Evolutionary conservation across 176 grass and related monocot species (phyloP), one percentile per base, ranked within the genome.

Genomic region (Avena eriantha): DNA sequence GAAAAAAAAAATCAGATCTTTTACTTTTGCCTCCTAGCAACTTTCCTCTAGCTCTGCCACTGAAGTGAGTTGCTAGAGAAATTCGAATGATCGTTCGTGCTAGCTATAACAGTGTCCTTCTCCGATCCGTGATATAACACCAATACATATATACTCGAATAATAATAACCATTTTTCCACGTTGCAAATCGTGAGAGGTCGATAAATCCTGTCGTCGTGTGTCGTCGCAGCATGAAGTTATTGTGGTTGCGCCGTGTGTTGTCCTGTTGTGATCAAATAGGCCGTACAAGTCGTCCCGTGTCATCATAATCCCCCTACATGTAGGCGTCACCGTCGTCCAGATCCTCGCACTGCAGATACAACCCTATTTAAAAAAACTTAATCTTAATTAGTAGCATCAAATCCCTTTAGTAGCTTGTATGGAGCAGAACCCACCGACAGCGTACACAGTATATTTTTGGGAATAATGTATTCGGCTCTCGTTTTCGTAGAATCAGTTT

Each of bases 231-330:
- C 63, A 65, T 10, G 29, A 65, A 65, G 39, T 41, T 41, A 41
- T 41, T 41, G 39, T 5, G 39, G 39, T 41, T 7, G 39, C 39
- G 56, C 17, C n/a, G 49, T 59, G 45, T 21, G 36, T 26, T 87
- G 68, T 10, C 19, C 24, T 34, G 67, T 80, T 80, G 46, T 80
- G 5, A 73, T 80, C 77, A 50, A 50, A 50, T 17, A 78, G 33
- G 17, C 23, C 7, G 50, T 86, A 17, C 64, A 57, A 19, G 34
- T 86, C 61, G 58, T 72, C 50, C 23, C n/a, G 43, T 79, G 43
- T 64, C 67, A 63, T 80, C 59, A 60, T 19, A 19, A 29, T 54
- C 8, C 13, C 9, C 13, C 59, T 29, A 29, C 26, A 54, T 14
- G 31, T 26, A 64, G 36, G 0, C 15, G 51, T 83, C 51, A 1